Base-by-base conservation (phyloP, 2,329 filamentous ascomycete genomes). In the Penicillium nordicum region DNA sequence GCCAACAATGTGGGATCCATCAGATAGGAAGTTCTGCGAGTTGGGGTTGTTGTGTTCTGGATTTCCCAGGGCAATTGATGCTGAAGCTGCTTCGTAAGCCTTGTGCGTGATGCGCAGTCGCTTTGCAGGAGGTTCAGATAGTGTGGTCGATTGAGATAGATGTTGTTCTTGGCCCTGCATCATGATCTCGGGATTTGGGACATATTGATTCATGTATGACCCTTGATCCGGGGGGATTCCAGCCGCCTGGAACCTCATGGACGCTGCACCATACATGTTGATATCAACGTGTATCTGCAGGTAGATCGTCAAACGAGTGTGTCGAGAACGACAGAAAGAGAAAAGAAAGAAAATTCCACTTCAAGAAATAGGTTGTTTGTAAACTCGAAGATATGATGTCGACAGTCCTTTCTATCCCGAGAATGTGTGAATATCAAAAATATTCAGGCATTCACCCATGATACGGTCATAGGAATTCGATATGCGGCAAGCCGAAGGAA, bases 201-300 rank as follows among this genome's bases (percentile, higher is more conserved):
- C 34, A 60, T 45, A 32, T 38, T 53, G 59, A 52, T 59, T 40
- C 49, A 60, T 51, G 53, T 58, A 64, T 60, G 61, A 55, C 27
- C 55, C 52, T 49, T 57, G 48, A 43, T 18, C 47, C 10, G 59
- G 25, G 44, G 51, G 42, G 2, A 47, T 59, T 36, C 37, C 63
- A 42, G 51, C 50, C 53, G 56, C 40, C 37, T 64, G 65, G 14
- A 61, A 59, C 18, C 49, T 57, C 43, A 66, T 53, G 40, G 67
- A 53, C 37, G 63, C 47, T 29, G 67, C 59, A 14, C 58, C 50
- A 53, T 68, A 63, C 70, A 72, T 71, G 25, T 50, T 61, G 45
- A 57, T 53, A 21, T 48, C 1, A 18, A 30, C 34, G 48, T 16
- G 36, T 58, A 54, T 36, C 55, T 57, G 50, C 48, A 58, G 23